Percentiles rank a stretch among this genome's conserved stretches.
Conservation (phyloP, 495 filamentous ascomycete genomes). For the Xylaria castorea region DNA sequence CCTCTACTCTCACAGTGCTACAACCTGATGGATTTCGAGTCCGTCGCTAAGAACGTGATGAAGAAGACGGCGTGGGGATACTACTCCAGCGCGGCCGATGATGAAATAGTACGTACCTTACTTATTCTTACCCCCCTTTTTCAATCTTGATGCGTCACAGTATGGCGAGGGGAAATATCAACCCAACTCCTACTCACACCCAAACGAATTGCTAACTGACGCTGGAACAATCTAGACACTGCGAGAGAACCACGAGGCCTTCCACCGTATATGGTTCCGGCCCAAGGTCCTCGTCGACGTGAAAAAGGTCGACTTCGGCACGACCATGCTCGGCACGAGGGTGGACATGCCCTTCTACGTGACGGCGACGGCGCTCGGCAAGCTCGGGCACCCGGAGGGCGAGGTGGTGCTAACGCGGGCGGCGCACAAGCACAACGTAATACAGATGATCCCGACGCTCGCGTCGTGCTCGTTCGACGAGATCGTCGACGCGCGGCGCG, state of each 20-base stretch:
- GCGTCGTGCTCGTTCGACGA: slow-evolving; percentile 98
- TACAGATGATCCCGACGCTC: slow-evolving; percentile 98
- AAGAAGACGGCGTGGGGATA: slow-evolving; percentile 96
- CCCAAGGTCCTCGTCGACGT: slow-evolving; percentile 86
- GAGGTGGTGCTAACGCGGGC: slow-evolving; percentile 89
- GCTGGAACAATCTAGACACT: slow-evolving; percentile 70
- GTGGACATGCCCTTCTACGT: slow-evolving; percentile 87
- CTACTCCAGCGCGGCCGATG: slow-evolving; percentile 94
- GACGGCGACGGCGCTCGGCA: slow-evolving; percentile 89
- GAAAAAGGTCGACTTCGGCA: slow-evolving; percentile 80
- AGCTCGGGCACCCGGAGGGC: slow-evolving; percentile 87
- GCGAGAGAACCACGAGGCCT: slow-evolving; percentile 95
- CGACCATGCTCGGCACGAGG: slow-evolving; percentile 90
- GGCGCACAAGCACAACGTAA: slow-evolving; percentile 81
- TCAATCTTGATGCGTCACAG: not conserved
- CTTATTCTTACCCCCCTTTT: not conserved
- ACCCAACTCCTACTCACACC: no score
- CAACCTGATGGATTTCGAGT: slow-evolving; percentile 94
- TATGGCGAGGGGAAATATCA: not conserved
- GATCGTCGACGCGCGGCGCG: slow-evolving; percentile 83
- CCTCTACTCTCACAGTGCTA: slow-evolving; percentile 88
- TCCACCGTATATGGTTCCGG: slow-evolving; percentile 97
- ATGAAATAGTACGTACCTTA: slow-evolving; percentile 81
- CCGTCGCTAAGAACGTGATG: slow-evolving; percentile 85
- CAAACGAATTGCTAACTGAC: not conserved